Evolutionary conservation across 257 asterid species (phyloP).

Genomic region (Solanum lignicaule): DNA sequence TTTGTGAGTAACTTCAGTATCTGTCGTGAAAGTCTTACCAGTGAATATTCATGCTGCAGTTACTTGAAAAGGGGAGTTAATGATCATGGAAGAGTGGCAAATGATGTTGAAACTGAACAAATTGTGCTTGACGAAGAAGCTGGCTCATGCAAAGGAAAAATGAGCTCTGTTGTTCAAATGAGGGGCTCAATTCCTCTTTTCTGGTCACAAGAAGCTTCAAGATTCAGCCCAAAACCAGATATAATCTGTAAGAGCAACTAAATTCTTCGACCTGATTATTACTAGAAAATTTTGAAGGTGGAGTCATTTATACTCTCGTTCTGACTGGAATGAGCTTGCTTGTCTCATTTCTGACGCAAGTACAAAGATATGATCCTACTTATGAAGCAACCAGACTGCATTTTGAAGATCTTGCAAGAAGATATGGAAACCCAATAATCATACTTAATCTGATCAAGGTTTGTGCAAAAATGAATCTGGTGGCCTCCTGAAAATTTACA

Average conservation of each 20-base stretch:
- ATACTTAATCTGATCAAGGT: constrained; percentile 96
- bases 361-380: constrained; percentile 99
- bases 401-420: constrained; percentile 85
- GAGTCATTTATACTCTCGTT: background rate
- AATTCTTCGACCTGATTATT: background rate
- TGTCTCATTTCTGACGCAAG: constrained; percentile 30
- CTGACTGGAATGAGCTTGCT: background rate
- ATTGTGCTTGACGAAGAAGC: constrained; percentile 96
- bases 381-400: constrained; percentile 91
- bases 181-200: constrained; percentile 99
- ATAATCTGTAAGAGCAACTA: constrained; percentile 64
- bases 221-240: constrained; percentile 99
- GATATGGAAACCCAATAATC: constrained; percentile 94
- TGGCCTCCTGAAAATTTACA: background rate
- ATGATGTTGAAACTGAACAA: constrained; percentile 98
- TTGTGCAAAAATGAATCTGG: constrained; percentile 8
- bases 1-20: background rate
- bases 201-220: constrained; percentile 99
- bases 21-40: background rate
- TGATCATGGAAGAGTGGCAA: constrained; percentile 97
- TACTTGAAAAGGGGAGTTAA: constrained; percentile 96
- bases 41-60: constrained; percentile 32
- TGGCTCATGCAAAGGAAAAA: constrained; percentile 88
- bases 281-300: background rate
- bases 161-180: constrained; percentile 99